Conservation (phyloP, 2,329 filamentous ascomycete genomes). For the Coniochaeta prunicola region DNA sequence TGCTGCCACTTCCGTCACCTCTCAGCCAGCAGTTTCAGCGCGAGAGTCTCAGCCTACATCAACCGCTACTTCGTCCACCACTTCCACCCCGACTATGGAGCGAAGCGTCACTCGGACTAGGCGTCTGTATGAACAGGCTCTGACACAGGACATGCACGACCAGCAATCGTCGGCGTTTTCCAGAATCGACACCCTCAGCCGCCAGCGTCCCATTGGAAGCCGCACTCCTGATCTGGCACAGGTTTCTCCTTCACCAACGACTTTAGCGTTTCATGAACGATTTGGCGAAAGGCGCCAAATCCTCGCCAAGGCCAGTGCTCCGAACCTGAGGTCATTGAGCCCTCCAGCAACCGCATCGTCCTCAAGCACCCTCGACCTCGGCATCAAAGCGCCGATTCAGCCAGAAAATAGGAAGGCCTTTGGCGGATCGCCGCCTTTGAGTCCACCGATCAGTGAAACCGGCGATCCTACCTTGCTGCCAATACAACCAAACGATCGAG, state of each 20-base stretch:
- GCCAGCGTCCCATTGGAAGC: constrained; percentile 46
- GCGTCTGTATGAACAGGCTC: constrained; percentile 74
- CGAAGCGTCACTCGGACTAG: constrained; percentile 63
- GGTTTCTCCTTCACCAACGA: constrained; percentile 38
- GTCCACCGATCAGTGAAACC: constrained; percentile 64
- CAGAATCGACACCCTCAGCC: constrained; percentile 72
- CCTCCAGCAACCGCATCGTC: constrained; percentile 34
- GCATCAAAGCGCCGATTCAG: constrained; percentile 22
- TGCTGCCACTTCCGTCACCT: constrained; percentile 81
- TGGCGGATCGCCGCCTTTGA: constrained; percentile 45
- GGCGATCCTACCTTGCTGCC: constrained; percentile 59
- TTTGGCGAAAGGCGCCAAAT: constrained; percentile 37
- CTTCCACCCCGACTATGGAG: constrained; percentile 42
- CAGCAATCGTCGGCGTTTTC: constrained; percentile 70
- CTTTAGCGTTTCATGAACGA: constrained; percentile 35
- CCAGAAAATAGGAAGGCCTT: constrained; percentile 30
- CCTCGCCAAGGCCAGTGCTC: constrained; percentile 54
- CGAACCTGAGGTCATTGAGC: constrained; percentile 57
- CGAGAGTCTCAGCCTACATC: constrained; percentile 42
- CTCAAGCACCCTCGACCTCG: constrained; percentile 24
- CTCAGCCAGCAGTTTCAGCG: constrained; percentile 50
- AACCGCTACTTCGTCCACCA: constrained; percentile 26
- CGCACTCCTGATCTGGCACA: constrained; percentile 43
- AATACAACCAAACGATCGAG: constrained; percentile 68
- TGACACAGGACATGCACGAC: constrained; percentile 73